Evolutionary conservation across 148 eudicot species (phyloP).

Genomic region (Rhododendron simsii): DNA sequence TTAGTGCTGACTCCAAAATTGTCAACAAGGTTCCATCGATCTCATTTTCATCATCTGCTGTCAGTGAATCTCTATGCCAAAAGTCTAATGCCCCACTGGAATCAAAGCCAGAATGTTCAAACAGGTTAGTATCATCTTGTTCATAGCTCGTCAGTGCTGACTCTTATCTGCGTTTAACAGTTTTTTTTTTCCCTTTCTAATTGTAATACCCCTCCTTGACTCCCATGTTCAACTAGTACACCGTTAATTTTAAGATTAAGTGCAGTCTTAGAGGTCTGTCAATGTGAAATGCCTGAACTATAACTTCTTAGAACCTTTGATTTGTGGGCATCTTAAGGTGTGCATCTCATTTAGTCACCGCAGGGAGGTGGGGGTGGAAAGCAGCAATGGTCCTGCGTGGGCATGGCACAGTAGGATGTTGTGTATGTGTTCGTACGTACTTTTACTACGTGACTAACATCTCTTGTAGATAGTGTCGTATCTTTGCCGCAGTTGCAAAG

Average conservation of each 20-base stretch:
- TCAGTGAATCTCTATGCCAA: conserved; percentile 19
- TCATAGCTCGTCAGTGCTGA: not conserved
- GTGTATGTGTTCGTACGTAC: not conserved
- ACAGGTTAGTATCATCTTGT: conserved; percentile 39
- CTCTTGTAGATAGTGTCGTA: not conserved
- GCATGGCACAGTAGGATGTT: not conserved
- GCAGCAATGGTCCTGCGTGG: not conserved
- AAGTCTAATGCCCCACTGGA: conserved; percentile 13
- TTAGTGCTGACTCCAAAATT: conserved; percentile 21
- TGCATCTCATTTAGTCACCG: not conserved
- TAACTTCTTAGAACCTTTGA: not conserved
- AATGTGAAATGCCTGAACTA: not conserved
- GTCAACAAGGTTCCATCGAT: conserved; percentile 31
- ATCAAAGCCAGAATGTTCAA: conserved; percentile 25
- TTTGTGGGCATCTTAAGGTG: not conserved
- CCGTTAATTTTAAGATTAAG: not conserved
- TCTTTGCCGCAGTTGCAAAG: not conserved
- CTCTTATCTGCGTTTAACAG: not conserved
- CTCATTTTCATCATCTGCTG: conserved; percentile 19
- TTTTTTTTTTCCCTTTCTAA: no score
- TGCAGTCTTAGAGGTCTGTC: not conserved
- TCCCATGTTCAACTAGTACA: not conserved
- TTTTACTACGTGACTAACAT: not conserved
- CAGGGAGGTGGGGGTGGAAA: not conserved
- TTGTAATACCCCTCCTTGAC: not conserved